Percentiles rank a stretch among this genome's conserved stretches.
These are phyloP conservation scores for Scheffersomyces coipomensis DNA, from an alignment of 805 yeast species.

Conservation along the genomic window DNA sequence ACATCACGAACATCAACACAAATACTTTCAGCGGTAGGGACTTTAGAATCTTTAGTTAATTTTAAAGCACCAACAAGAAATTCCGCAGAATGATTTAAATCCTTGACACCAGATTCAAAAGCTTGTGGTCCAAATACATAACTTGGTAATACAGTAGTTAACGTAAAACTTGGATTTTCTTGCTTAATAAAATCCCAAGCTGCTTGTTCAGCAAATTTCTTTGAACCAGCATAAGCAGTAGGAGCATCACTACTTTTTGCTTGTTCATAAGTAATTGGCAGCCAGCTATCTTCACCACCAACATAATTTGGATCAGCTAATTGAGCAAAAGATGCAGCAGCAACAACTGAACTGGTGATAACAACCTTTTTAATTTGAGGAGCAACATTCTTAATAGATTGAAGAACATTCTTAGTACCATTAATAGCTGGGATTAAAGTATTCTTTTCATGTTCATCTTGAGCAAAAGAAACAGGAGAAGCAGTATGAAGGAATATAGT, in stretches of 20 bases:
- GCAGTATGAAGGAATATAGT: constrained; percentile 28
- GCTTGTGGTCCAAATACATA: constrained; percentile 27
- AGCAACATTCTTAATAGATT: constrained; percentile 41
- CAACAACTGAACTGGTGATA: constrained; percentile 53
- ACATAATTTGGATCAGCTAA: constrained; percentile 6
- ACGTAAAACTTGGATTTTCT: constrained; percentile 17
- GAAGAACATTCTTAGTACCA: constrained; percentile 23
- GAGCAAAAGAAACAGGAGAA: constrained; percentile 20
- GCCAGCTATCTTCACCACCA: constrained; percentile 47
- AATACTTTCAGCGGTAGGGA: not conserved
- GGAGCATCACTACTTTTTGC: constrained; percentile 23
- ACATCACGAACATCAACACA: constrained; percentile 18
- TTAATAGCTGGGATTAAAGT: constrained; percentile 25
- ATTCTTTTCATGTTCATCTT: constrained; percentile 16
- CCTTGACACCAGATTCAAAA: constrained; percentile 15
- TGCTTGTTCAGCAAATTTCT: constrained; percentile 24
- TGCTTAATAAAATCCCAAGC: constrained; percentile 26
- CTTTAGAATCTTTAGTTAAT: constrained; percentile 10
- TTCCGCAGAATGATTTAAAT: constrained; percentile 24
- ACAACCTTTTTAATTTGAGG: constrained; percentile 43
- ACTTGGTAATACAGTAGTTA: constrained; percentile 18
- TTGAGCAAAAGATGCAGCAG: constrained; percentile 34
- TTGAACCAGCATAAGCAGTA: constrained; percentile 20
- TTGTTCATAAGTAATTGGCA: constrained; percentile 49
- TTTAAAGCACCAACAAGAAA: constrained; percentile 21